Conservation (phyloP, 2,329 filamentous ascomycete genomes). For the Zymoseptoria brevis region DNA sequence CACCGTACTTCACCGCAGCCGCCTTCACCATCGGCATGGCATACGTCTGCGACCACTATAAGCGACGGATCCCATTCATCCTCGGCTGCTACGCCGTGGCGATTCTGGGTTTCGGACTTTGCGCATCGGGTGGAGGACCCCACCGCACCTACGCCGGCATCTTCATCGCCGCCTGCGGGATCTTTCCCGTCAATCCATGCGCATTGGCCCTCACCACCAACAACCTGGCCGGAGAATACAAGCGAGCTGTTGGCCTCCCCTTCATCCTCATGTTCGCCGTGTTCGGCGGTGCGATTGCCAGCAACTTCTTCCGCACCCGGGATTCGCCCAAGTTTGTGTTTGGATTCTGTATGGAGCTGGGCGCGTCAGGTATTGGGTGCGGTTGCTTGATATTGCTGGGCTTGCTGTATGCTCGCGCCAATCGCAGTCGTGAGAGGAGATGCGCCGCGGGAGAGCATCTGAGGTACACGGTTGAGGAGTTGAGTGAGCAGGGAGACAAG, state of each 20-base stretch:
- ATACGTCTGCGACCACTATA: background rate
- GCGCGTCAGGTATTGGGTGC: slow-evolving; percentile 43
- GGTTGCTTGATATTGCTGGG: slow-evolving; percentile 32
- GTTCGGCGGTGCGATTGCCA: slow-evolving; percentile 51
- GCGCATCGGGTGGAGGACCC: slow-evolving; percentile 2
- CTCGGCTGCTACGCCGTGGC: slow-evolving; percentile 6
- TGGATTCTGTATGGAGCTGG: slow-evolving; percentile 32
- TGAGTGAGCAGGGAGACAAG: slow-evolving; percentile 53
- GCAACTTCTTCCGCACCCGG: slow-evolving; percentile 57
- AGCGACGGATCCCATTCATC: background rate
- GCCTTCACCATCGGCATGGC: background rate
- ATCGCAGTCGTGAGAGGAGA: slow-evolving; percentile 45
- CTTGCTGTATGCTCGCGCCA: slow-evolving; percentile 50
- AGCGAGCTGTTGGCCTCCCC: slow-evolving; percentile 42
- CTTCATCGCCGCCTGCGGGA: slow-evolving; percentile 32
- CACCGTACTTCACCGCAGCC: slow-evolving; percentile 32
- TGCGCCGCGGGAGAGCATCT: slow-evolving; percentile 31
- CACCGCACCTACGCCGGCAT: slow-evolving; percentile 42
- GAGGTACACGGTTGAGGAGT: slow-evolving; percentile 43
- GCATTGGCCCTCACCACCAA: slow-evolving; percentile 24
- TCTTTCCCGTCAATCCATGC: background rate
- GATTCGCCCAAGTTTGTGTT: slow-evolving; percentile 45
- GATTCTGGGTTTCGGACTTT: slow-evolving; percentile 4
- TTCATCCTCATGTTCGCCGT: slow-evolving; percentile 41
- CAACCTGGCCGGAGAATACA: slow-evolving; percentile 47